Conservation (phyloP, 164 flowering plant genomes). For the Dillenia turbinata region DNA sequence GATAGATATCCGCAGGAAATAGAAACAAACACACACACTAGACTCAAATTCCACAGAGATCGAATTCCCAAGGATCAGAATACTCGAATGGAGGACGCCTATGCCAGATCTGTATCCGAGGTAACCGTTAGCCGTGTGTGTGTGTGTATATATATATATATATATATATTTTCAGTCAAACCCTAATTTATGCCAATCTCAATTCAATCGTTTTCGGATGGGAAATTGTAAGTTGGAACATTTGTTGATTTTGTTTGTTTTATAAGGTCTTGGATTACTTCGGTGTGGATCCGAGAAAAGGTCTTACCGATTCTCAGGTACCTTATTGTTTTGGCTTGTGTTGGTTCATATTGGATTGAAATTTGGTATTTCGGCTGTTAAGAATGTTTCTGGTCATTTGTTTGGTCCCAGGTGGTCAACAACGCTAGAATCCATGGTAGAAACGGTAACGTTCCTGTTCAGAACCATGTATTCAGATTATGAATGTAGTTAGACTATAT, state of each 20-base stretch:
- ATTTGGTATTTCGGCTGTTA: not conserved
- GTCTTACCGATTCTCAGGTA: slow-evolving; percentile 82
- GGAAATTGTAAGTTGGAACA: not conserved
- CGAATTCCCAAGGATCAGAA: too few species aligned
- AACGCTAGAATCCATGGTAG: slow-evolving; percentile 65
- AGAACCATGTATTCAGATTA: not conserved
- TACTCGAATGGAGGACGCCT: slow-evolving; percentile 71
- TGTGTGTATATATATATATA: too few species aligned
- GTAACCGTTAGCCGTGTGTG: slow-evolving; percentile 25
- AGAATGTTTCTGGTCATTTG: not conserved
- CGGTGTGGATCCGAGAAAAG: slow-evolving; percentile 71
- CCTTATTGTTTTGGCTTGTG: not conserved
- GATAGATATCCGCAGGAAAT: too few species aligned
- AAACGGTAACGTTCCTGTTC: slow-evolving; percentile 47
- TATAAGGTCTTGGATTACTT: slow-evolving; percentile 80
- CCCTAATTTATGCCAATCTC: not conserved
- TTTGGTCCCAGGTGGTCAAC: slow-evolving; percentile 46
- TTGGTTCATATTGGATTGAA: not conserved
- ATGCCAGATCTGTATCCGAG: slow-evolving; percentile 79
- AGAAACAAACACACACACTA: too few species aligned
- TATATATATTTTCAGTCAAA: not conserved
- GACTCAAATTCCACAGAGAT: too few species aligned
- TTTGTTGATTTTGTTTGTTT: not conserved
- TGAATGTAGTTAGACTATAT: not conserved
- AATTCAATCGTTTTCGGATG: not conserved